Percentiles rank a stretch among this genome's conserved stretches.
Evolutionary conservation across 2,329 filamentous ascomycete genomes (phyloP).

Genomic region (Beauveria australis): DNA sequence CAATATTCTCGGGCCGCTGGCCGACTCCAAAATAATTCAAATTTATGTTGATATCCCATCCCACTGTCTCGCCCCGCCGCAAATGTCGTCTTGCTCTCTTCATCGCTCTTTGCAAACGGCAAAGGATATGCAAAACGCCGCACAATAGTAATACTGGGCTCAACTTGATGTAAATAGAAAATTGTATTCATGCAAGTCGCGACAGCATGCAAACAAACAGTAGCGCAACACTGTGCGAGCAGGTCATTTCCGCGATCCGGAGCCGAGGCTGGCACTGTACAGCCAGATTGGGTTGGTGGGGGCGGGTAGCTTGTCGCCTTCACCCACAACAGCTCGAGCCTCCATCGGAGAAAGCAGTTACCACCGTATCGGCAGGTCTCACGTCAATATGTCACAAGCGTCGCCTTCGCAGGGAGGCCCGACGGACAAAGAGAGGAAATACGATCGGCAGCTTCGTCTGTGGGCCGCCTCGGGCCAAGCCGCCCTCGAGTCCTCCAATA

Average conservation of each 20-base stretch:
- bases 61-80: not conserved
- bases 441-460: conserved; percentile 88
- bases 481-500: conserved; percentile 81
- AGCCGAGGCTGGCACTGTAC: conserved; percentile 1
- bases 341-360: not conserved
- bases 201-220: not conserved
- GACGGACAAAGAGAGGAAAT: conserved; percentile 63
- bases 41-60: no score
- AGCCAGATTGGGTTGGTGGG: not conserved
- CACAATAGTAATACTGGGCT: no score
- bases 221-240: not conserved
- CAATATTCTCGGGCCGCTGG: no score
- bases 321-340: not conserved
- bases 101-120: not conserved
- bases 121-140: no score
- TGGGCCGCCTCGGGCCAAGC: conserved; percentile 92
- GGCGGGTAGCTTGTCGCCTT: not conserved
- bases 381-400: conserved; percentile 20
- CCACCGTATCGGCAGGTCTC: not conserved
- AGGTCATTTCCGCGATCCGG: no score
- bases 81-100: not conserved
- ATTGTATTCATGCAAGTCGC: not conserved
- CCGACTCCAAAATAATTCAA: no score
- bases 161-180: not conserved
- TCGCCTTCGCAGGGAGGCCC: conserved; percentile 37